Evolutionary conservation across 1,284 basidiomycete species (phyloP).

Genomic region (Trametes sp.): DNA sequence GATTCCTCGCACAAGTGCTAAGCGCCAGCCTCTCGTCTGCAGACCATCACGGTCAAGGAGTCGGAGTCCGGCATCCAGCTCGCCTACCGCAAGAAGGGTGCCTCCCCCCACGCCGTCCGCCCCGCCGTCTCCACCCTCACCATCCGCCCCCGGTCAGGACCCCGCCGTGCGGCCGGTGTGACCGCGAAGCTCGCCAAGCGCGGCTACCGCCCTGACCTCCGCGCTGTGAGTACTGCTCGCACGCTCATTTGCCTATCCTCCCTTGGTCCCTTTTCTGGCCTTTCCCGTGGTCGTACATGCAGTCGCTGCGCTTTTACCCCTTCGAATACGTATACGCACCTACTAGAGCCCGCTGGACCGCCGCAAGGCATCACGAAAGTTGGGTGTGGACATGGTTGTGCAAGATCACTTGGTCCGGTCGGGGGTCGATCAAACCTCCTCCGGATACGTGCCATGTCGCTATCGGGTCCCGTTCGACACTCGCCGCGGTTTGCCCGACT

Average conservation of each 20-base stretch:
- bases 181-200: slow-evolving; percentile 71
- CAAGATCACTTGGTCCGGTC: slow-evolving; percentile 61
- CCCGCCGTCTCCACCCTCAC: slow-evolving; percentile 55
- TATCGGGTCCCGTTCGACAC: slow-evolving; percentile 74
- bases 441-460: slow-evolving; percentile 70
- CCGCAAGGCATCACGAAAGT: slow-evolving; percentile 70
- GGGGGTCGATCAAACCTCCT: slow-evolving; percentile 68
- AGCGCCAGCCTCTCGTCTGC: slow-evolving; percentile 8
- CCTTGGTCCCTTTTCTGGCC: slow-evolving; percentile 24
- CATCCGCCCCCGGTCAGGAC: slow-evolving; percentile 77
- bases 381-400: slow-evolving; percentile 87
- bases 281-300: slow-evolving; percentile 27
- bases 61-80: slow-evolving; percentile 70
- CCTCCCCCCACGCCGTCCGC: slow-evolving; percentile 62
- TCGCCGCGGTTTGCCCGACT: slow-evolving; percentile 68
- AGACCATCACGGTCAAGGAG: slow-evolving; percentile 76
- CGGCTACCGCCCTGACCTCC: slow-evolving; percentile 86
- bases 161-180: slow-evolving; percentile 79
- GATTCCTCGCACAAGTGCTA: background rate
- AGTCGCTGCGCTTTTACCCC: too few species aligned
- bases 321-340: slow-evolving; percentile 49
- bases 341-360: slow-evolving; percentile 68
- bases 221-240: slow-evolving; percentile 65
- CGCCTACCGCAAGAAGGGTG: slow-evolving; percentile 73
- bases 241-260: background rate